These are phyloP conservation scores for Pseudopithomyces maydicus DNA, from an alignment of 2,329 filamentous ascomycete species.

Conservation along the genomic window DNA sequence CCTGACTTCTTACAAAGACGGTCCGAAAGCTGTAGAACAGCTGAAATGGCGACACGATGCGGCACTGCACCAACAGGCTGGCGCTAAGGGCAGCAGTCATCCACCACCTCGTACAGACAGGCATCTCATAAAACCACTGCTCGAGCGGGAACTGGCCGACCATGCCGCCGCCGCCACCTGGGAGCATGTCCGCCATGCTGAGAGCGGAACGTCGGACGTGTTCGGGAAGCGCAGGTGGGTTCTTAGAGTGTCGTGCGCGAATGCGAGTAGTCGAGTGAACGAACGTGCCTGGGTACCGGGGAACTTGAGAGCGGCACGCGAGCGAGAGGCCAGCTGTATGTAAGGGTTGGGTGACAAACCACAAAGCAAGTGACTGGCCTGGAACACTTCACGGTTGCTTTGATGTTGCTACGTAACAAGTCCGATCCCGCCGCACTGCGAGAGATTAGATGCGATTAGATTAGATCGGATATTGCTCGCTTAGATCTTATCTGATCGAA, in stretches of 20 bases:
- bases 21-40: slow-evolving; percentile 95
- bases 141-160: slow-evolving; percentile 77
- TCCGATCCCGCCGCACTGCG: slow-evolving; percentile 14
- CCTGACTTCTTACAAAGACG: slow-evolving; percentile 91
- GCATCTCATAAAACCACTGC: slow-evolving; percentile 99
- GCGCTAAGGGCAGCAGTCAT: slow-evolving; percentile 89
- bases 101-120: slow-evolving; percentile 94
- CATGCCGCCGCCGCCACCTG: slow-evolving; percentile 49
- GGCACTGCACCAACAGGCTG: slow-evolving; percentile 88
- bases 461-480: neutral
- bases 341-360: neutral
- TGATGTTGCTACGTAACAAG: slow-evolving; percentile 35
- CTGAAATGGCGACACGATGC: slow-evolving; percentile 90
- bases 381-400: slow-evolving; percentile 8
- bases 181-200: slow-evolving; percentile 53
- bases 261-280: neutral
- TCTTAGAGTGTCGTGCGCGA: neutral
- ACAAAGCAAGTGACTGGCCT: neutral
- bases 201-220: neutral
- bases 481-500: slow-evolving; percentile 11
- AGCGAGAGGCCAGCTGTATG: slow-evolving; percentile 10
- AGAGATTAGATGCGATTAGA: neutral
- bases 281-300: too few species aligned
- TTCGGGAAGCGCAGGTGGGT: neutral
- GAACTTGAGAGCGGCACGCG: neutral